Evolutionary conservation across 495 filamentous ascomycete species (phyloP).

Genomic region (Aspergillus cavernicola): DNA sequence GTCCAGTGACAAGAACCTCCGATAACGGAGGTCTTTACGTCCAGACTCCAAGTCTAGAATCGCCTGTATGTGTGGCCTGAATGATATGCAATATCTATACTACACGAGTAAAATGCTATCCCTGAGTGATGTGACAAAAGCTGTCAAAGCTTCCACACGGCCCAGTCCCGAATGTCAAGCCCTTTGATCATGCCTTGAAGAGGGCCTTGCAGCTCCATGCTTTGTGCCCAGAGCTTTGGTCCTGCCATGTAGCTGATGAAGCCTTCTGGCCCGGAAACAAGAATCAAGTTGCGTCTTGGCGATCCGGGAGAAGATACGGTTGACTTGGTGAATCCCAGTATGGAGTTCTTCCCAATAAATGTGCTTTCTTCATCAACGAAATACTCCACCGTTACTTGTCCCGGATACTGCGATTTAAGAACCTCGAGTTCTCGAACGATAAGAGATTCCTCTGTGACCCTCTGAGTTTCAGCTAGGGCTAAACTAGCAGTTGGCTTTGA

Average conservation of each 20-base stretch:
- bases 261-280: slow-evolving; percentile 86
- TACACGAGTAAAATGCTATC: too few relatives aligned
- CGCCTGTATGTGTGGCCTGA: too few relatives aligned
- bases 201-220: slow-evolving; percentile 68
- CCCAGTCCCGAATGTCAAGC: slow-evolving; percentile 52
- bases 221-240: slow-evolving; percentile 66
- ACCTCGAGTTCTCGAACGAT: slow-evolving; percentile 61
- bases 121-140: too few relatives aligned
- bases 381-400: slow-evolving; percentile 60
- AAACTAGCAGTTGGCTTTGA: slow-evolving; percentile 1
- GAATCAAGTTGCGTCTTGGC: slow-evolving; percentile 54
- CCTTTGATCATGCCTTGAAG: slow-evolving; percentile 52
- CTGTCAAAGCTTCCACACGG: slow-evolving; percentile 58
- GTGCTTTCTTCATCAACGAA: slow-evolving; percentile 73
- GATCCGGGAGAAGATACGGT: slow-evolving; percentile 14
- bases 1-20: not conserved
- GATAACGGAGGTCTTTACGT: slow-evolving; percentile 2
- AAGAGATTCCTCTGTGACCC: slow-evolving; percentile 20
- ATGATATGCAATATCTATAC: too few relatives aligned
- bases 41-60: too few relatives aligned
- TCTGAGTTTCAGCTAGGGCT: not conserved
- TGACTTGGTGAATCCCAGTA: slow-evolving; percentile 36
- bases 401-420: slow-evolving; percentile 52
- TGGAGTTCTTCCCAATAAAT: slow-evolving; percentile 52
- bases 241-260: slow-evolving; percentile 80